phyloP scores from a whole-genome alignment of 331 rosid genomes.

The Cydonia oblonga region DNA sequence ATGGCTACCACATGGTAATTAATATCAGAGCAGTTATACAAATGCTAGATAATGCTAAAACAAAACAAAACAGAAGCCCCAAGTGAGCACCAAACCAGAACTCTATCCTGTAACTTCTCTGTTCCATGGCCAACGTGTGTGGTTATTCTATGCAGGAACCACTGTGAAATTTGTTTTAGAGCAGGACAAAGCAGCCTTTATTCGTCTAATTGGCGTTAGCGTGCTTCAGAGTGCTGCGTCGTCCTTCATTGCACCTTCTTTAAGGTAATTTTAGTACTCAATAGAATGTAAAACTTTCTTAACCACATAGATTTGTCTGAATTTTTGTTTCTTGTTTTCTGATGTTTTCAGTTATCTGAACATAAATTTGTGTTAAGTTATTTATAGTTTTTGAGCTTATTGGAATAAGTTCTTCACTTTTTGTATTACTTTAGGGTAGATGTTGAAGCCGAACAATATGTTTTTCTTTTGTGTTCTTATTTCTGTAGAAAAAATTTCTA shows the following conservation, averaged over 20 bases:
- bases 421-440: not conserved
- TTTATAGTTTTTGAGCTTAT: not conserved
- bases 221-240: conserved; percentile 91
- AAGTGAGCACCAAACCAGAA: not conserved
- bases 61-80: not conserved
- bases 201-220: conserved; percentile 76
- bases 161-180: conserved; percentile 92
- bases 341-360: not conserved
- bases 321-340: not conserved
- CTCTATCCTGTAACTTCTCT: not conserved
- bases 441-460: not conserved
- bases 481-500: not conserved
- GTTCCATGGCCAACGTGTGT: not conserved
- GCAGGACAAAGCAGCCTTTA: conserved; percentile 87
- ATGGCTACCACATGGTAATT: not conserved
- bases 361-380: not conserved
- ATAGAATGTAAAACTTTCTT: not conserved
- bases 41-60: not conserved
- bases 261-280: conserved; percentile 42
- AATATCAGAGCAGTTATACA: not conserved
- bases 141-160: conserved; percentile 60
- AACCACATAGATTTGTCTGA: not conserved
- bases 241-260: conserved; percentile 89
- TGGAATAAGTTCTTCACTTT: not conserved
- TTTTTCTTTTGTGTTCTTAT: not conserved